Conservation (phyloP, 176 grass and related monocot genomes). For the Carex littledalei region DNA sequence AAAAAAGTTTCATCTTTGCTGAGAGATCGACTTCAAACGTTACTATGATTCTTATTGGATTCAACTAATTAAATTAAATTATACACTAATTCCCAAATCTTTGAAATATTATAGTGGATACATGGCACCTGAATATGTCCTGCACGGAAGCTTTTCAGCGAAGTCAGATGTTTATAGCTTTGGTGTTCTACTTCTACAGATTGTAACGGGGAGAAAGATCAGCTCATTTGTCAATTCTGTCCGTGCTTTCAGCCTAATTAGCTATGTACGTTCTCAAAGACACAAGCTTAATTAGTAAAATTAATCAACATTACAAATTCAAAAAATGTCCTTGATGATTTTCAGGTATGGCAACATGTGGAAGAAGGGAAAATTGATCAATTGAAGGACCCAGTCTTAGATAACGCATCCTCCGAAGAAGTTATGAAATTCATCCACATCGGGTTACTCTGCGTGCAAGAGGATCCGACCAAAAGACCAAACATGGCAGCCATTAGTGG, state of each 20-base stretch:
- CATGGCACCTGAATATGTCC: constrained; percentile 15
- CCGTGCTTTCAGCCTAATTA: not conserved
- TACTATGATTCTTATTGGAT: too few species aligned
- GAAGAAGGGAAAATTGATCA: constrained; percentile 1
- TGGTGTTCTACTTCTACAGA: constrained; percentile 25
- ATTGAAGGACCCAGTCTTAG: constrained; percentile 30
- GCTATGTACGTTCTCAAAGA: constrained; percentile 11
- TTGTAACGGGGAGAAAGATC: constrained; percentile 21
- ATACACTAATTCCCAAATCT: too few species aligned
- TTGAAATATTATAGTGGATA: constrained; percentile 6
- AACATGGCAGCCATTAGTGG: not conserved
- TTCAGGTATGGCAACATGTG: constrained; percentile 27
- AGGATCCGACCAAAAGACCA: not conserved
- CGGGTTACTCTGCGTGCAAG: constrained; percentile 2
- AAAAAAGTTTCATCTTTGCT: too few species aligned
- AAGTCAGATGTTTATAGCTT: constrained; percentile 36
- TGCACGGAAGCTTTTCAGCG: not conserved
- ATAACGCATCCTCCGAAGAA: constrained; percentile 17
- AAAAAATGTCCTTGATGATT: not conserved
- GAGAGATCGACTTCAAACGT: too few species aligned
- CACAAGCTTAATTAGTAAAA: too few species aligned
- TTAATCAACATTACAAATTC: too few species aligned
- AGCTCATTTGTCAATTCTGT: not conserved
- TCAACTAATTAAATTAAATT: too few species aligned
- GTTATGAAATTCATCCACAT: constrained; percentile 28